phyloP scores from a whole-genome alignment of 208 protist species.

The Leishmania braziliensis region DNA sequence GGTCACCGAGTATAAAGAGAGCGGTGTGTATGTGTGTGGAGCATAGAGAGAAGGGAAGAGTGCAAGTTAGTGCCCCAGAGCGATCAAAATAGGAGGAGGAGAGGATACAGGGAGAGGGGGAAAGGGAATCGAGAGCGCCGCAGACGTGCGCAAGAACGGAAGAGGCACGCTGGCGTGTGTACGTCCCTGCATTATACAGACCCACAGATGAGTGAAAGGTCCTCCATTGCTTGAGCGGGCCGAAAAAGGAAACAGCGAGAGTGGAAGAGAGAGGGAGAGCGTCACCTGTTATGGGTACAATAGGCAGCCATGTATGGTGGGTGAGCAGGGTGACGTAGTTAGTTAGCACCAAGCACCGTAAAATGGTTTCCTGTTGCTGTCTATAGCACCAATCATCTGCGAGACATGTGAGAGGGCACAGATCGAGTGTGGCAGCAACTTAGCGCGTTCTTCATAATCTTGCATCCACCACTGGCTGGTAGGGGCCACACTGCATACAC shows the following conservation, averaged over 20 bases:
- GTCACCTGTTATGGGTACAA: neutral
- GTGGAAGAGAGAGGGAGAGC: neutral
- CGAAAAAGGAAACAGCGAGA: neutral
- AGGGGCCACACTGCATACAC: conserved; percentile 42
- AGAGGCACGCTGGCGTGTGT: neutral
- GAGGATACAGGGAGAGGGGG: neutral
- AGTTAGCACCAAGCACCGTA: neutral
- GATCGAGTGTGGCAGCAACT: neutral
- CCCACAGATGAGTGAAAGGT: neutral
- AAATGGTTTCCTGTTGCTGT: neutral
- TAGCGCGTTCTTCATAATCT: too few species aligned
- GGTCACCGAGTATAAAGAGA: neutral
- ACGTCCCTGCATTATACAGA: neutral
- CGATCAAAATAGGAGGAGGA: neutral
- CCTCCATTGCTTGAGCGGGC: neutral
- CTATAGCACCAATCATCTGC: neutral
- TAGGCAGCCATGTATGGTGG: neutral
- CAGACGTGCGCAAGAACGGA: neutral
- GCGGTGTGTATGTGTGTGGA: neutral
- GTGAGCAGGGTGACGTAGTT: neutral
- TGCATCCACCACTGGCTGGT: neutral
- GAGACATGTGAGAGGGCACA: neutral
- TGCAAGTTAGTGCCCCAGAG: neutral
- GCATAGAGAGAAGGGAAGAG: neutral
- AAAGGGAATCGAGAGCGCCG: neutral